A percentile compares a stretch with the other conserved stretches of the same genome.
Evolutionary conservation across 2,329 filamentous ascomycete species (phyloP).

Genomic region (Fusarium sp.): DNA sequence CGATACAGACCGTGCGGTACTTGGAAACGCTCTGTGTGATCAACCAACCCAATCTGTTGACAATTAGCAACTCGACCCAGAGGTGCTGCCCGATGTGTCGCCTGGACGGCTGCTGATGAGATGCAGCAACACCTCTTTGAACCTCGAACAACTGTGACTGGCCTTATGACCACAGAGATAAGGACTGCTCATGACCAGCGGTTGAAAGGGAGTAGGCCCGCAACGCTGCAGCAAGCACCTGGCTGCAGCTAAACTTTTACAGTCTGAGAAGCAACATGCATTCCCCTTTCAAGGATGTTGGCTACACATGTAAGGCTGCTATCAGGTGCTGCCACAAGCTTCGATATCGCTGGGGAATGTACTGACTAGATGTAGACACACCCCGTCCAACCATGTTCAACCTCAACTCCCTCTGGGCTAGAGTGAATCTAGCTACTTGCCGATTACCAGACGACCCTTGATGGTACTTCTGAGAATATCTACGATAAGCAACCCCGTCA

Average conservation of each 20-base stretch:
- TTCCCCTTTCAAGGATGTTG: background rate
- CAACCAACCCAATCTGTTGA: too few species aligned
- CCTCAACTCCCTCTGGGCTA: too few species aligned
- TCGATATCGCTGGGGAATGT: too few species aligned
- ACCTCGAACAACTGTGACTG: background rate
- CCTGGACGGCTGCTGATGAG: background rate
- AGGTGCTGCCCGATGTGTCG: background rate
- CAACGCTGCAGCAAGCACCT: background rate
- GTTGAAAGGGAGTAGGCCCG: background rate
- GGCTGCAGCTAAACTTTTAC: too few species aligned
- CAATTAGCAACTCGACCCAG: background rate
- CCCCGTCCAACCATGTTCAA: too few species aligned
- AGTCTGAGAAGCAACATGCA: background rate
- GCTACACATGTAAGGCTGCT: background rate
- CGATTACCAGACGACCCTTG: background rate
- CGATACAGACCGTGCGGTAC: background rate
- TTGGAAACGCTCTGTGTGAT: background rate
- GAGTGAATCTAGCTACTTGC: background rate
- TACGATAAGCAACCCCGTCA: too few species aligned
- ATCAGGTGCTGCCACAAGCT: background rate
- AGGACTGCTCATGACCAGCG: too few species aligned
- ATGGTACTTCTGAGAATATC: background rate
- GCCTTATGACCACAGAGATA: background rate
- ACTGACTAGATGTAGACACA: background rate
- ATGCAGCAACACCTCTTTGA: background rate